phyloP scores from a whole-genome alignment of 1,284 basidiomycete genomes.

The Puccinia novopanici region DNA sequence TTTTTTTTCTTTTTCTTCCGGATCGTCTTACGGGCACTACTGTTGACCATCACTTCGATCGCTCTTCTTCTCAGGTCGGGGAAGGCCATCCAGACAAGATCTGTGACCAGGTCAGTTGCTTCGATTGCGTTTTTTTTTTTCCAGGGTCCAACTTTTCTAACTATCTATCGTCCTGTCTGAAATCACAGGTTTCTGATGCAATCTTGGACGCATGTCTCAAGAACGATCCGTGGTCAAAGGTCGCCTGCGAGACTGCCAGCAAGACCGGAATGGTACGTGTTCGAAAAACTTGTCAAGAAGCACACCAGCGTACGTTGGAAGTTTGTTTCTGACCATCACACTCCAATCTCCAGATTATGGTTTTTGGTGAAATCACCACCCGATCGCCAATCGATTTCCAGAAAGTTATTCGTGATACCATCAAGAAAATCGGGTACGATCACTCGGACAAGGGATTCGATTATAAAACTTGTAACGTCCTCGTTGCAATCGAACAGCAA shows the following conservation, averaged over 20 bases:
- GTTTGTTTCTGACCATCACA: not conserved
- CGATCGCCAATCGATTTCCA: slow-evolving; percentile 95
- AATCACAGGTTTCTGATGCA: slow-evolving; percentile 60
- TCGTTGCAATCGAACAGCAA: slow-evolving; percentile 99
- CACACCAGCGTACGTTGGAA: too few species aligned
- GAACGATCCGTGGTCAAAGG: slow-evolving; percentile 92
- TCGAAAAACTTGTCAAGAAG: too few species aligned
- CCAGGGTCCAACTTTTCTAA: too few species aligned
- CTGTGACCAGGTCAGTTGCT: slow-evolving; percentile 84
- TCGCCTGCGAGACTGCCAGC: slow-evolving; percentile 60
- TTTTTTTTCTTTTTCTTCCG: not conserved
- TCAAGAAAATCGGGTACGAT: slow-evolving; percentile 98
- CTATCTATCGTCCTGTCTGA: slow-evolving; percentile 53
- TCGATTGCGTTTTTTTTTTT: not conserved
- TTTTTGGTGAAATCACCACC: slow-evolving; percentile 99
- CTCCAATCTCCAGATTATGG: slow-evolving; percentile 58
- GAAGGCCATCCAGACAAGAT: slow-evolving; percentile 99
- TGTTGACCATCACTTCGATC: slow-evolving; percentile 55
- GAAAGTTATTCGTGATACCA: slow-evolving; percentile 92
- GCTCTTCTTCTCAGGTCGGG: slow-evolving; percentile 65
- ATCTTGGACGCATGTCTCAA: slow-evolving; percentile 92
- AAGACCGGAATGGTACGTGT: slow-evolving; percentile 60
- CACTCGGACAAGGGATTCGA: slow-evolving; percentile 98
- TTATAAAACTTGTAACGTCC: slow-evolving; percentile 92
- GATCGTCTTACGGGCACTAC: too few species aligned